Evolutionary conservation across 306 rosid genomes (phyloP).

Genomic region (Cicer pinnatifidum): DNA sequence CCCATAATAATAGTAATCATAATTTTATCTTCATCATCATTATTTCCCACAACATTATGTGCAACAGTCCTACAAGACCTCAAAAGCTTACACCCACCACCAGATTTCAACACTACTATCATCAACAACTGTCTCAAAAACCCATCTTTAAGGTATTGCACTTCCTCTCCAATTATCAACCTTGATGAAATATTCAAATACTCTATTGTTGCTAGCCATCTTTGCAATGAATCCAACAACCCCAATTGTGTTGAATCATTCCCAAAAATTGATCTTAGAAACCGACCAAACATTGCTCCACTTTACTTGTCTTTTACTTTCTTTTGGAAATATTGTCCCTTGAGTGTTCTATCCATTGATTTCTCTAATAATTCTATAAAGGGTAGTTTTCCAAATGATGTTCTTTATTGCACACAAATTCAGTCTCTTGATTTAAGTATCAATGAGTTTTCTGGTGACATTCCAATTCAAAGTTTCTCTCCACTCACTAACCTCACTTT

Average conservation of each 20-base stretch:
- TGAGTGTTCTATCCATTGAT: constrained; percentile 60
- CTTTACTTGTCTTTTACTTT: constrained; percentile 73
- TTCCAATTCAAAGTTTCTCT: constrained; percentile 61
- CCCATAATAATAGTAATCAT: constrained; percentile 6
- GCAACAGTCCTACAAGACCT: constrained; percentile 73
- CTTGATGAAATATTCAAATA: constrained; percentile 67
- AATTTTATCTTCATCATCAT: constrained; percentile 5
- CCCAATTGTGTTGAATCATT: constrained; percentile 68
- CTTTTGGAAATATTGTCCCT: constrained; percentile 80
- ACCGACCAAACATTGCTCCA: constrained; percentile 56
- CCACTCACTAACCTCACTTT: constrained; percentile 57
- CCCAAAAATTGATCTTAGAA: constrained; percentile 68
- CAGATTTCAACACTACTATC: constrained; percentile 67
- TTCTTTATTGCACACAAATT: constrained; percentile 65
- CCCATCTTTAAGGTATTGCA: constrained; percentile 77
- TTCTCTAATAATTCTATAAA: constrained; percentile 64
- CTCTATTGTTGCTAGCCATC: constrained; percentile 75
- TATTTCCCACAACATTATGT: constrained; percentile 36
- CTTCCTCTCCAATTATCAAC: constrained; percentile 50
- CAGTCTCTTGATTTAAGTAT: constrained; percentile 65
- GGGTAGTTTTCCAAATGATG: constrained; percentile 60
- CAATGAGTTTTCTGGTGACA: constrained; percentile 61
- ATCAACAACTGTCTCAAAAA: constrained; percentile 58
- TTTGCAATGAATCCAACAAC: constrained; percentile 72
- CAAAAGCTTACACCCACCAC: constrained; percentile 60